Evolutionary conservation across 2,329 filamentous ascomycete species (phyloP), one percentile per base, ranked within the genome.

Genomic region (Trichophyton rubrum): DNA sequence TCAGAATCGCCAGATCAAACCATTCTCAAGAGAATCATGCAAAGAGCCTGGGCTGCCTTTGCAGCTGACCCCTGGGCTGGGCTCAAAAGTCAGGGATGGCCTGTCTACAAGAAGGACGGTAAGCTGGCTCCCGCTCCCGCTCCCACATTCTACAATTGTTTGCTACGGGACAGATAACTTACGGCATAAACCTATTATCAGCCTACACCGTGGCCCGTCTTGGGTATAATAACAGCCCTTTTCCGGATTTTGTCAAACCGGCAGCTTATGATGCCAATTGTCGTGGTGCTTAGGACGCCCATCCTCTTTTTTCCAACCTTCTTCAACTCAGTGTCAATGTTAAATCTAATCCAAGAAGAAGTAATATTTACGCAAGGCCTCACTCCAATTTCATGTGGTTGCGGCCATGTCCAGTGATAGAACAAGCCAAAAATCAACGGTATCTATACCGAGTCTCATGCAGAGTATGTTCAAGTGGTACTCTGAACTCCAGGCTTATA

Each of bases 21-120:
- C 9, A 33, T 64, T 17, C 66, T 76, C 2, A 74, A 72, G 1
- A 61, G 59, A 41, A 62, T 72, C 3, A 67, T 69, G 33, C 64
- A 51, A 58, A 63, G 66, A 24, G 70, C 71, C 11, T 73, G 68
- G 68, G 67, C 65, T 6, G 62, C 68, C 3, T 74, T 74, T 67
- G 72, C 69, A 3, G 65, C 64, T 38, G 66, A 73, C 64, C 70
- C 72, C 13, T 49, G 41, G 30, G 60, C 65, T 45, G 71, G 71
- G 0, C 60, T 74, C 30, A 60, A 61, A 20, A 58, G 56, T 4
- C 55, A 63, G 4, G 63, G 63, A 5, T 64, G 63, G 63, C 63
- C 61, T 24, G 56, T 35, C 15, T 62, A 62, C 30, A 27, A 15
- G 9, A 62, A 59, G 58, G 57, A 53, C 20, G 27, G 60, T 62